Evolutionary conservation across 305 asterid genomes (phyloP).

Genomic region (Fraxinus floribunda): DNA sequence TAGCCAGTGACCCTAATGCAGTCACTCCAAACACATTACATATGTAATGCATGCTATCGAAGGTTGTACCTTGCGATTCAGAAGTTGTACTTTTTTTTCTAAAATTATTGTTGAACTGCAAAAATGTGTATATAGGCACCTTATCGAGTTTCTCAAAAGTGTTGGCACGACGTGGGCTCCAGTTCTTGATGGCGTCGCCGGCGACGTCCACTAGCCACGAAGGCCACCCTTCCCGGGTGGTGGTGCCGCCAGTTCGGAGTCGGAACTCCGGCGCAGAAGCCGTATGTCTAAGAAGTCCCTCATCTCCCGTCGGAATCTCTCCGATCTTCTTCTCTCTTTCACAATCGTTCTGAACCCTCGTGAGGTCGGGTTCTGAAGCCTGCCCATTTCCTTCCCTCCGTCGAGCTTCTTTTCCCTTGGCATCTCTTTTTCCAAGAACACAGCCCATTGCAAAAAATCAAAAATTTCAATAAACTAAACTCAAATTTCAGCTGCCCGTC

Average conservation of each 20-base stretch:
- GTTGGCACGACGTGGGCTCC: slow-evolving; percentile 93
- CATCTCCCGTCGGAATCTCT: slow-evolving; percentile 26
- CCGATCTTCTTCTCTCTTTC: slow-evolving; percentile 34
- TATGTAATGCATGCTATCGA: slow-evolving; percentile 12
- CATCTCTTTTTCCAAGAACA: slow-evolving; percentile 42
- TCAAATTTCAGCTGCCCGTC: slow-evolving; percentile 28
- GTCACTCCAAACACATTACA: not conserved
- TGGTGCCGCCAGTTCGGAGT: slow-evolving; percentile 35
- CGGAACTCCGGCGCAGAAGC: slow-evolving; percentile 40
- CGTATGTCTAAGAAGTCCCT: slow-evolving; percentile 15
- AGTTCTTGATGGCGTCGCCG: slow-evolving; percentile 71
- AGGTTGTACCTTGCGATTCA: slow-evolving; percentile 34
- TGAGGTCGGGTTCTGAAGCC: slow-evolving; percentile 27
- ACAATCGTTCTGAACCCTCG: slow-evolving; percentile 23
- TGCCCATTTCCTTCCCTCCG: slow-evolving; percentile 32
- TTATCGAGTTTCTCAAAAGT: slow-evolving; percentile 88
- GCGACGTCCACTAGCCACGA: slow-evolving; percentile 80
- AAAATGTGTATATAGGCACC: slow-evolving; percentile 33
- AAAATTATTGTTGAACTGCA: not conserved
- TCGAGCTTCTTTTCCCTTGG: slow-evolving; percentile 37
- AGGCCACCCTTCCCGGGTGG: slow-evolving; percentile 72
- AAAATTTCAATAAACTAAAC: slow-evolving; percentile 14
- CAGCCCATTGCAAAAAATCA: slow-evolving; percentile 45
- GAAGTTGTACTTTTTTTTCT: slow-evolving; percentile 12
- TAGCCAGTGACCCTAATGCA: not conserved